These are phyloP conservation scores for Prototheca stagnorum DNA, from an alignment of 163 green algal genomes.

Conservation along the genomic window DNA sequence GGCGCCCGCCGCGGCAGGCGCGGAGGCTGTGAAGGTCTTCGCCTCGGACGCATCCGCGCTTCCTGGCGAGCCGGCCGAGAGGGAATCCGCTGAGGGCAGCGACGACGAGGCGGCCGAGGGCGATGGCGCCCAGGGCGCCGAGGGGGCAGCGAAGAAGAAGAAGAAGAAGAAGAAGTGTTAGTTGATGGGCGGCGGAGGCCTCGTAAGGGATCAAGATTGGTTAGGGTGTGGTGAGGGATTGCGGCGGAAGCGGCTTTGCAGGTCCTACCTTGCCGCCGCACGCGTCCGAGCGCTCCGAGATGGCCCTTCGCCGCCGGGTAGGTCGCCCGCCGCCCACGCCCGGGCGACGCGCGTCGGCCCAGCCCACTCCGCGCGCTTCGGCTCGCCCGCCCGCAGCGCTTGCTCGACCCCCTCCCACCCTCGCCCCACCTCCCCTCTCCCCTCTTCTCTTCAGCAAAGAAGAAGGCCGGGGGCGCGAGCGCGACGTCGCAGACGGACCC, in stretches of 20 bases:
- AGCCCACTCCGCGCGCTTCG: no score
- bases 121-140: not conserved
- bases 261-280: no score
- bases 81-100: not conserved
- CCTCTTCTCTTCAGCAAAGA: conserved; percentile 23
- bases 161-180: conserved; percentile 27
- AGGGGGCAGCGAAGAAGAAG: conserved; percentile 26
- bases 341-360: no score
- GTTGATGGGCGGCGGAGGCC: not conserved
- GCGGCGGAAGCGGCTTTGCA: no score
- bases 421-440: no score
- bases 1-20: not conserved
- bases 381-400: no score
- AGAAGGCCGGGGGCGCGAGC: no score
- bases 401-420: no score
- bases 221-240: not conserved
- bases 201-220: not conserved
- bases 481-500: conserved; percentile 65
- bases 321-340: no score
- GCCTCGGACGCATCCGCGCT: not conserved
- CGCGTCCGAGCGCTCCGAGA: no score
- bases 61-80: not conserved
- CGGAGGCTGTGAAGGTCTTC: not conserved
- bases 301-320: no score
- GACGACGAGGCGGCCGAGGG: conserved; percentile 9